Conservation (phyloP, 768 basidiomycete species). For the Sarcomyxa edulis region DNA sequence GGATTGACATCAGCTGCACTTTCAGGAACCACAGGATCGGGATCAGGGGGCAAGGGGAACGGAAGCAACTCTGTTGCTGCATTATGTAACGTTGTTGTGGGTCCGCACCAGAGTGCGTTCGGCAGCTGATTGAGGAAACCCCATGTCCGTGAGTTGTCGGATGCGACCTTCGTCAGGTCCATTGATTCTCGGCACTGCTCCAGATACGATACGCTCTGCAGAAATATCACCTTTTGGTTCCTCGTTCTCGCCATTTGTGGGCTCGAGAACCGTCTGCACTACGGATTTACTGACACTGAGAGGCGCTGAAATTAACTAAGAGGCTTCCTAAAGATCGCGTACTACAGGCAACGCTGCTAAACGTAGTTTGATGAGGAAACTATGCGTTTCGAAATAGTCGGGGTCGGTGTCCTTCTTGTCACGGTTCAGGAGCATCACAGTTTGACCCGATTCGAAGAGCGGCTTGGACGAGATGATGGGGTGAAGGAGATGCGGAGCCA, state of each 20-base stretch:
- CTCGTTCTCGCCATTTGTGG: conserved; percentile 80
- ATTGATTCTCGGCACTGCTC: conserved; percentile 8
- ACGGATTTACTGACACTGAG: conserved; percentile 69
- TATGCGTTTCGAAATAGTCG: conserved; percentile 80
- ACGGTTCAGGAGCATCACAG: conserved; percentile 58
- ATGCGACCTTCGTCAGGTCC: conserved; percentile 76
- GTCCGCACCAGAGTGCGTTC: conserved; percentile 80
- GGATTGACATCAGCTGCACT: conserved; percentile 10
- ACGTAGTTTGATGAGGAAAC: conserved; percentile 82
- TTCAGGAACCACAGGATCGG: conserved; percentile 34
- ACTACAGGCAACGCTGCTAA: conserved; percentile 63
- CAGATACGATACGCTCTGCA: conserved; percentile 17
- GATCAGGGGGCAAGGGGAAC: conserved; percentile 69
- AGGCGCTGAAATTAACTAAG: conserved; percentile 78
- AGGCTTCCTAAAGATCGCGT: conserved; percentile 70
- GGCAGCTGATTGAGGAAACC: conserved; percentile 86
- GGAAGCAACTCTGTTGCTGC: conserved; percentile 88
- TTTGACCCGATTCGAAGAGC: conserved; percentile 84
- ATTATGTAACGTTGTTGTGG: conserved; percentile 83
- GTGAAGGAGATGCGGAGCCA: conserved; percentile 70
- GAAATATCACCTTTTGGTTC: conserved; percentile 50
- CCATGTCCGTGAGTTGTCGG: conserved; percentile 90
- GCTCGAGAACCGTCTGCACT: conserved; percentile 72
- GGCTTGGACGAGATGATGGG: conserved; percentile 76
- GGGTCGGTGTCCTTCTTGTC: conserved; percentile 77